Conservation (phyloP, 2,329 filamentous ascomycete genomes). For the Venturia oleaginea region DNA sequence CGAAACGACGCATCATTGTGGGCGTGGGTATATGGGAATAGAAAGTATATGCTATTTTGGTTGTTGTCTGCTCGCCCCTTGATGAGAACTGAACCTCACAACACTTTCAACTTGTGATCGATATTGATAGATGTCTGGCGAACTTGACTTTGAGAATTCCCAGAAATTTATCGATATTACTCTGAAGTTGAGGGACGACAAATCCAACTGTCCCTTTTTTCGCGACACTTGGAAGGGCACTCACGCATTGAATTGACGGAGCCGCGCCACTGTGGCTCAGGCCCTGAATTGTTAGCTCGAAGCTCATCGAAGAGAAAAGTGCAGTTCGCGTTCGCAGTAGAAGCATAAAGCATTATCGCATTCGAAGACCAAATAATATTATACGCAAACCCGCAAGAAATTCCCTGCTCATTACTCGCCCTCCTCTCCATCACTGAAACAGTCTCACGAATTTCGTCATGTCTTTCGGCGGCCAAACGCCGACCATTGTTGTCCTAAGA, state of each 20-base stretch:
- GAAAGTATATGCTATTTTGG: neutral
- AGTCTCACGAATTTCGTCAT: constrained; percentile 41
- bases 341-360: neutral
- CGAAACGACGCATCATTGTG: neutral
- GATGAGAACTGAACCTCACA: no score
- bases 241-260: neutral
- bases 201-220: no score
- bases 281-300: neutral
- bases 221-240: no score
- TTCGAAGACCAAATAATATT: neutral
- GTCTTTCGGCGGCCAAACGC: constrained; percentile 96
- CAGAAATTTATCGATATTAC: no score
- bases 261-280: neutral
- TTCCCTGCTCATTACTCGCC: no score
- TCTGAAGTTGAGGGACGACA: no score
- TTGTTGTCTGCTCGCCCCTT: no score
- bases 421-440: neutral
- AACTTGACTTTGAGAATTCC: no score
- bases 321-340: neutral
- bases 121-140: neutral
- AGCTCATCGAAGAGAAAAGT: neutral
- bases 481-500: constrained; percentile 95
- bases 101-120: no score
- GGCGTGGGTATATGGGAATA: neutral
- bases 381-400: neutral